These are phyloP conservation scores for Leishmania mexicana DNA, from an alignment of 208 protist genomes.

Conservation along the genomic window DNA sequence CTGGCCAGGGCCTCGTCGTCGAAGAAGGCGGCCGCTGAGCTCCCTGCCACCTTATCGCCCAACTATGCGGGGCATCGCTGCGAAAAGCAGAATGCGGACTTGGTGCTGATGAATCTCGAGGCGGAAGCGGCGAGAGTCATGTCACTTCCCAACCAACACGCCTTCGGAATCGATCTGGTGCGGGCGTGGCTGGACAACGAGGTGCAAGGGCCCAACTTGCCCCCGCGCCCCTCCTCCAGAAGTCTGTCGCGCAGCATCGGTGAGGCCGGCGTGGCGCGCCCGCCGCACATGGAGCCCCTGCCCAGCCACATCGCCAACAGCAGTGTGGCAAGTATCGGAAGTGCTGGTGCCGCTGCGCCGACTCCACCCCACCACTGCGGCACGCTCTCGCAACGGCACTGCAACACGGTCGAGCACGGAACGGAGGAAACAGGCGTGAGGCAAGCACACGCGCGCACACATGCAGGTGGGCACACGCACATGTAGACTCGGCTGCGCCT, in stretches of 20 bases:
- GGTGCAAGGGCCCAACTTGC: not conserved
- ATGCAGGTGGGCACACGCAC: not conserved
- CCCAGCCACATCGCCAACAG: not conserved
- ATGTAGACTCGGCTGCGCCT: not conserved
- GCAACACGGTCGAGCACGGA: not conserved
- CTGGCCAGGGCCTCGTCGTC: not conserved
- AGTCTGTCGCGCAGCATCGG: not conserved
- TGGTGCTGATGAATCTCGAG: conserved; percentile 12
- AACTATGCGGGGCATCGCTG: not conserved
- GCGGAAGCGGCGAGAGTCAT: conserved; percentile 7
- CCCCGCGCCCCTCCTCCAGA: not conserved
- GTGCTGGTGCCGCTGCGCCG: not conserved
- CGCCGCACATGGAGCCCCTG: not conserved
- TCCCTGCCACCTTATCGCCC: not conserved
- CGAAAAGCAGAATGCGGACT: conserved; percentile 7
- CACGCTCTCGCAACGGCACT: not conserved
- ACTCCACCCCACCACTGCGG: not conserved
- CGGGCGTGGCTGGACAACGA: conserved; percentile 30
- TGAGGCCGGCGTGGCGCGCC: not conserved
- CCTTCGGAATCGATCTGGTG: conserved; percentile 56
- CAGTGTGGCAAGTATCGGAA: not conserved
- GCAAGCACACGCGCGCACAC: not conserved
- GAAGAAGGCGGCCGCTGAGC: not conserved
- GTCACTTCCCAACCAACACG: conserved; percentile 42
- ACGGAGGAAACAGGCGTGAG: not conserved